A percentile compares a stretch with the other conserved stretches of the same genome.
Conservation (phyloP, 495 filamentous ascomycete genomes). For the Penicillium steckii region DNA sequence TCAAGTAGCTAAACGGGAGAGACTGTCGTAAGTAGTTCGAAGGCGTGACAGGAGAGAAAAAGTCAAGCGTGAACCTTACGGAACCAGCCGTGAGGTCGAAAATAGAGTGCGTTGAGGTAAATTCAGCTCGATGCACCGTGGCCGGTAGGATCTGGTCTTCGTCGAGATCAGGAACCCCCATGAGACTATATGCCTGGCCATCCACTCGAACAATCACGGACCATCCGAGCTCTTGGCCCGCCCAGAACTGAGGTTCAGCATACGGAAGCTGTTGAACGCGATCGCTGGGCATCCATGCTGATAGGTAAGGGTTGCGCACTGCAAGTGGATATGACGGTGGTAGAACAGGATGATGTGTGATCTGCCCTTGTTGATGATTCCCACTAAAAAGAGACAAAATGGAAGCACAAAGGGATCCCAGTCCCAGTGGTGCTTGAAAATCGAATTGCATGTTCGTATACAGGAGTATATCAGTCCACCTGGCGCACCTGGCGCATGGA, state of each 20-base stretch:
- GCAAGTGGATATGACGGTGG: constrained; percentile 51
- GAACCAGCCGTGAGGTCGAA: constrained; percentile 43
- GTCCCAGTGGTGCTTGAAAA: constrained; percentile 17
- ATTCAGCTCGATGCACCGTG: constrained; percentile 37
- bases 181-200: constrained; percentile 47
- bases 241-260: constrained; percentile 51
- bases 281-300: constrained; percentile 47
- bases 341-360: constrained; percentile 26
- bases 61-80: constrained; percentile 49
- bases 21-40: constrained; percentile 79
- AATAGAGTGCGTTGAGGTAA: constrained; percentile 46
- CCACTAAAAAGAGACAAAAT: constrained; percentile 15
- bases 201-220: constrained; percentile 48
- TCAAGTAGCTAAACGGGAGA: constrained; percentile 77
- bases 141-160: constrained; percentile 31
- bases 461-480: neutral
- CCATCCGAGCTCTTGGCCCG: constrained; percentile 46
- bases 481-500: constrained; percentile 7
- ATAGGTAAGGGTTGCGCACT: constrained; percentile 47
- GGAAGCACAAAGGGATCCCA: constrained; percentile 26
- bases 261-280: constrained; percentile 36
- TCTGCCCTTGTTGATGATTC: constrained; percentile 1
- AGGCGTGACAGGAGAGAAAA: constrained; percentile 85
- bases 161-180: constrained; percentile 35
- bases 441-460: constrained; percentile 25